Conservation (phyloP, 2,329 filamentous ascomycete genomes). For the Clarireedia homoeocarpa region DNA sequence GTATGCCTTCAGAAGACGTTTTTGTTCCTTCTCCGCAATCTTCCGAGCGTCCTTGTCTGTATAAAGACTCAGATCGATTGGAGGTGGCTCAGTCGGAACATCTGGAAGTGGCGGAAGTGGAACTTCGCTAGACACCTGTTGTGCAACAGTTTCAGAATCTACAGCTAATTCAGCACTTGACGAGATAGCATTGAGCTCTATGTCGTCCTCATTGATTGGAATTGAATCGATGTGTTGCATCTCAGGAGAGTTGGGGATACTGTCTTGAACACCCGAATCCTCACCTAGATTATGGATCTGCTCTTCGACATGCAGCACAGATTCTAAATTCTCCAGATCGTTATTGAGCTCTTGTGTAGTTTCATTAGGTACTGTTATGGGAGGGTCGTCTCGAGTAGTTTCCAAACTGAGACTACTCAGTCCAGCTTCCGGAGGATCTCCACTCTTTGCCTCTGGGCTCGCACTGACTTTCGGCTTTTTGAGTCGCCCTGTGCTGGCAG, state of each 20-base stretch:
- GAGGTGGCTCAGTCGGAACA: constrained; percentile 45
- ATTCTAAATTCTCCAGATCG: constrained; percentile 31
- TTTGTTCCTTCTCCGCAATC: constrained; percentile 60
- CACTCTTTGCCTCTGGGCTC: constrained; percentile 13
- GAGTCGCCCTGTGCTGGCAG: constrained; percentile 66
- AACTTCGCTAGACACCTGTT: constrained; percentile 30
- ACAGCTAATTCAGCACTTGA: neutral
- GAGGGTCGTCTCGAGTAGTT: neutral
- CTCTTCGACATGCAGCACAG: constrained; percentile 25
- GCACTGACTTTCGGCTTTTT: constrained; percentile 39
- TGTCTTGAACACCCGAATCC: constrained; percentile 22
- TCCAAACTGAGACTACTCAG: constrained; percentile 20
- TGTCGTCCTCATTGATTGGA: constrained; percentile 30
- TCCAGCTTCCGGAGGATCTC: constrained; percentile 16
- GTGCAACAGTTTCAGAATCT: neutral
- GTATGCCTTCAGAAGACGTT: constrained; percentile 54
- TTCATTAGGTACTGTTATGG: constrained; percentile 35
- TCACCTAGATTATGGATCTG: constrained; percentile 23
- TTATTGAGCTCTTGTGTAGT: neutral
- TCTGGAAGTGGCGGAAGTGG: constrained; percentile 40
- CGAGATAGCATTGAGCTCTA: neutral
- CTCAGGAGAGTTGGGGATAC: constrained; percentile 18
- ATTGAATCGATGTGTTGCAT: constrained; percentile 35
- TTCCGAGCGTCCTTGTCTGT: constrained; percentile 59
- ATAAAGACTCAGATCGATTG: constrained; percentile 50